Evolutionary conservation across 106 monocot genomes (phyloP), one percentile per base, ranked within the genome.

Genomic region (Agapanthus africanus): DNA sequence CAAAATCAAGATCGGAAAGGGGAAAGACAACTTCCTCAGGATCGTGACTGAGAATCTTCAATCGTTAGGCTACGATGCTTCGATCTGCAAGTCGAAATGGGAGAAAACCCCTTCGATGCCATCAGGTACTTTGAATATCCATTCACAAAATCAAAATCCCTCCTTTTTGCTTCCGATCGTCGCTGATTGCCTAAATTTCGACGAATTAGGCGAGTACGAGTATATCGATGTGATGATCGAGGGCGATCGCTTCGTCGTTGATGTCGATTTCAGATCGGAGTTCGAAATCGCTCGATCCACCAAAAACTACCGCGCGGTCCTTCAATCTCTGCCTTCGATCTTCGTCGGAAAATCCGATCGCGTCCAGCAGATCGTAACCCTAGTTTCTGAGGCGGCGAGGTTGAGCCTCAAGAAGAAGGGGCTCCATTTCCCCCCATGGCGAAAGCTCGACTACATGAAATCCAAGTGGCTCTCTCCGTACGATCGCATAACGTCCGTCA

Each of bases 241-340:
- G 23, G 83, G 74, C 37, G 83, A 91, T 31, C 66, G 91, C 30
- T 34, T 81, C 21, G 40, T 87, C 6, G 30, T 91, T 6, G 91
- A 87, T 72, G 67, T 91, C 46, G 91, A 91, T 63, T 91, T 91
- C 77, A 62, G 81, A 33, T 81, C 91, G 27, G 87, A 84, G 79
- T 91, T 91, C 65, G 83, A 91, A 66, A 91, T 91, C 47, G 84
- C 84, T 0, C 72, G 91, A 19, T 76, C 91, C 32, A 91, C 86
- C 0, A 91, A 91, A 51, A 40, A 23, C 46, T 91, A 87, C 67
- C 40, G 81, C 4, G 59, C 77, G 1, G 61, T 77, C 31, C 84
- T 91, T 2, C 86, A 91, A 51, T 69, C 71, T 4, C 59, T 91
- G 33, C 91, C 91, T 21, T 15, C 69, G 42, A 69, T 91, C 66